phyloP scores from a whole-genome alignment of 2,329 filamentous ascomycete species.

The Neocucurbitaria cava region DNA sequence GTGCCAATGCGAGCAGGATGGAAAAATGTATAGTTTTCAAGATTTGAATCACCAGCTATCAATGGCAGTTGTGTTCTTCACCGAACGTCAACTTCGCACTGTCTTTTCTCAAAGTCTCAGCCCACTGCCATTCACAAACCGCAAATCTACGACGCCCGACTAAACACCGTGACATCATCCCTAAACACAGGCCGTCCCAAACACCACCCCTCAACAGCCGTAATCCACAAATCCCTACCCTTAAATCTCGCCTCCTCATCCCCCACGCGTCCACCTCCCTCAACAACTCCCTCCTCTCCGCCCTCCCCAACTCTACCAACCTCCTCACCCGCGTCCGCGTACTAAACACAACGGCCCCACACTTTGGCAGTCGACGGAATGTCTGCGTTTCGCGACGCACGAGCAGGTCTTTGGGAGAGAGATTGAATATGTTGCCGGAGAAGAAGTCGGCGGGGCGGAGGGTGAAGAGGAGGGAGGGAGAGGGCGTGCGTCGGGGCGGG shows the following conservation, averaged over 20 bases:
- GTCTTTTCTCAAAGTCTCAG: no score
- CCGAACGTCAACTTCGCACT: no score
- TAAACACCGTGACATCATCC: neutral
- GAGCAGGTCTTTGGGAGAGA: constrained; percentile 50
- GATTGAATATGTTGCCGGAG: constrained; percentile 29
- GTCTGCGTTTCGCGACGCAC: constrained; percentile 60
- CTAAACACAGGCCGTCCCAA: constrained; percentile 9
- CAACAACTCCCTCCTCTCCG: constrained; percentile 18
- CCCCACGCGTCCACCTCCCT: constrained; percentile 32
- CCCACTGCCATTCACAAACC: no score
- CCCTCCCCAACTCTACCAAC: constrained; percentile 17
- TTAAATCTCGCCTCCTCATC: constrained; percentile 29
- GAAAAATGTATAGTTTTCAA: neutral
- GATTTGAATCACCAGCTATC: no score
- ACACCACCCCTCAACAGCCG: constrained; percentile 22
- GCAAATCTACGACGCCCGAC: neutral
- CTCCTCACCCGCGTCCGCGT: constrained; percentile 56
- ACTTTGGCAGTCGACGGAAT: constrained; percentile 55
- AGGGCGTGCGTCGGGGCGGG: constrained; percentile 45
- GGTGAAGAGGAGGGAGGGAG: constrained; percentile 48
- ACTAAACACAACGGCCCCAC: constrained; percentile 57
- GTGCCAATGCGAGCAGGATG: neutral
- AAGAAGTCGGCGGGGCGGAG: constrained; percentile 49
- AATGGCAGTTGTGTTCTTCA: no score
- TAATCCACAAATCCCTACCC: constrained; percentile 34